Evolutionary conservation across 140 eudicot species (phyloP).

Genomic region (Cichorium intybus): DNA sequence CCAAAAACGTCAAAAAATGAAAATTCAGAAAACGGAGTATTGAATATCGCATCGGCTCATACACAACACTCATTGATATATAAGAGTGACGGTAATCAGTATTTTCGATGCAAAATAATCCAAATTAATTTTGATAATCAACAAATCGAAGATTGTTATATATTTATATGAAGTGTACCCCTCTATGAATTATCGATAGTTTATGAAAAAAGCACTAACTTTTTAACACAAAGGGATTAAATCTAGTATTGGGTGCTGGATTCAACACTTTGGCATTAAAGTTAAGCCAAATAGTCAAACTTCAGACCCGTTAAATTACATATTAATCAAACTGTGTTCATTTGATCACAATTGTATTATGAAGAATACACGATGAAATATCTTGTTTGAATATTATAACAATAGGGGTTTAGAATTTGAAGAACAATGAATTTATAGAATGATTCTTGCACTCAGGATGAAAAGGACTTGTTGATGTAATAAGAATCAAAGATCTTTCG

Average conservation of each 20-base stretch:
- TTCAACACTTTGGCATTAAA: slow-evolving; percentile 55
- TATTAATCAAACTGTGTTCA: too few relatives aligned
- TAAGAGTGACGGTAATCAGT: slow-evolving; percentile 24
- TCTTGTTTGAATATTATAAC: neutral
- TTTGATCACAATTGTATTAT: too few relatives aligned
- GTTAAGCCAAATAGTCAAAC: slow-evolving; percentile 52
- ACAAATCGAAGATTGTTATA: too few relatives aligned
- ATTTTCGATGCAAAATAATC: slow-evolving; percentile 23
- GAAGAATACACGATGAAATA: too few relatives aligned
- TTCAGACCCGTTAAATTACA: slow-evolving; percentile 42
- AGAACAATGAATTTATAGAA: too few relatives aligned
- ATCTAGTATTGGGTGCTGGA: slow-evolving; percentile 54
- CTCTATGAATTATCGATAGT: neutral
- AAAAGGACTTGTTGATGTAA: slow-evolving; percentile 25
- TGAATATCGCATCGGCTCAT: slow-evolving; percentile 37
- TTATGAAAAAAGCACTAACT: neutral
- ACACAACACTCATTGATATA: slow-evolving; percentile 7
- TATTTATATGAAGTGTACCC: slow-evolving; percentile 4
- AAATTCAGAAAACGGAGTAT: neutral
- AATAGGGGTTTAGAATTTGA: neutral
- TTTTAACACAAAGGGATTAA: neutral
- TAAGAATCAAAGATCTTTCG: slow-evolving; percentile 25
- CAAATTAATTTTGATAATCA: too few relatives aligned
- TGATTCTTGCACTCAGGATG: slow-evolving; percentile 19
- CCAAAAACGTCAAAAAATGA: too few relatives aligned